Base-by-base conservation (phyloP, 169 alveolate species). In the Cryptosporidium sp. region DNA sequence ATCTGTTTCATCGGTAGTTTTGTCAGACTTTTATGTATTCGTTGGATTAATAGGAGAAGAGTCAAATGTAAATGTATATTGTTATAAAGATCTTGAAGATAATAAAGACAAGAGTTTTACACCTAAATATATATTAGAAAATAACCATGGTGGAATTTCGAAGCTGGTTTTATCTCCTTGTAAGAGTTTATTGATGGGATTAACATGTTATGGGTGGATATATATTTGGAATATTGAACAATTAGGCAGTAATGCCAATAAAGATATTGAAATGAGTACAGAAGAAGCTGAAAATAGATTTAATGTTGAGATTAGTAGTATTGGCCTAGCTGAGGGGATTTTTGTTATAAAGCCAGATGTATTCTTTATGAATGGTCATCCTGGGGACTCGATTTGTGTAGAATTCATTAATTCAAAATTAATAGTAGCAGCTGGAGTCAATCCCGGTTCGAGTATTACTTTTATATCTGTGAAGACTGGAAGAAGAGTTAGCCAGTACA, bases 191-290 rank as follows among this genome's bases (percentile, higher is more conserved):
- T 14, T 80, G 29, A 45, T 80, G 51, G 89, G 89, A 3, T 52
- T 80, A 48, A 80, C 89, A 62, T 80, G 89, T 12, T 80, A 80
- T 65, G 89, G 89, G 12, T 80, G 89, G 89, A 80, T 80, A 29
- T 80, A 80, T 62, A 65, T 59, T 33, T 80, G 89, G 89, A 58
- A 80, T 39, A 62, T 80, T 29, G 45, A 48, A 23, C 31, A 21
- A n/a, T 41, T 80, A 21, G 23, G 41, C 8, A n/a, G 21, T 10
- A 18, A 31, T 16, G 23, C 7, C 6, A 23, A 58, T n/a, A 18
- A 33, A 3, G 45, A 52, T 58, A 1, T 5, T 59, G 33, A 23
- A 2, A 65, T 80, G 67, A 48, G 62, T 65, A 21, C 8, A 1
- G 51, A 65, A 37, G 50, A 65, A n/a, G 37, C 2, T 16, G 21